Conservation (phyloP, 164 flowering plant species). For the Berberis vulgaris region DNA sequence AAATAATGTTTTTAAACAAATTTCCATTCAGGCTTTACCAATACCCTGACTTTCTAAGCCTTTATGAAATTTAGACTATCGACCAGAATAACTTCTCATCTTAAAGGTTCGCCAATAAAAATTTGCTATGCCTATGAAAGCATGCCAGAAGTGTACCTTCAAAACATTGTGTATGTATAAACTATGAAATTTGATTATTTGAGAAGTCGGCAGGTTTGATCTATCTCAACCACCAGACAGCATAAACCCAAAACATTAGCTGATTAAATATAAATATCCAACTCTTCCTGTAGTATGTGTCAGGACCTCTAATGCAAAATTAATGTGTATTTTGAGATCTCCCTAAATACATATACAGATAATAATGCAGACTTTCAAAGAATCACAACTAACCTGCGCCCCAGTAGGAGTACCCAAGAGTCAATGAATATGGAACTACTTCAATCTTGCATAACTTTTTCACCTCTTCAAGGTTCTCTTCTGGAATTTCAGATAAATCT, state of each 20-base stretch:
- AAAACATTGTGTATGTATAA: too few species aligned
- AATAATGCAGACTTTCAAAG: background rate
- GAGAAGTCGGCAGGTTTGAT: background rate
- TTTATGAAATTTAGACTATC: too few species aligned
- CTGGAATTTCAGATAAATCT: constrained; percentile 84
- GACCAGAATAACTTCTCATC: too few species aligned
- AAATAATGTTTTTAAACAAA: too few species aligned
- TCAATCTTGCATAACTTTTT: constrained; percentile 57
- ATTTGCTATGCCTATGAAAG: too few species aligned
- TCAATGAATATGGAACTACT: constrained; percentile 73
- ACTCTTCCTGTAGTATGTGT: background rate
- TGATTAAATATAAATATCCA: background rate
- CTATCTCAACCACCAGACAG: background rate
- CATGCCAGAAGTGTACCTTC: too few species aligned
- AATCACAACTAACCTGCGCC: constrained; percentile 53
- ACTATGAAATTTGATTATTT: too few species aligned
- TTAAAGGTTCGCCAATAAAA: too few species aligned
- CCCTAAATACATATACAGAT: background rate
- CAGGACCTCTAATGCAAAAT: too few species aligned
- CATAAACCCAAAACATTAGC: background rate
- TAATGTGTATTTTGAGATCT: background rate
- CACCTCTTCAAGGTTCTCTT: constrained; percentile 48
- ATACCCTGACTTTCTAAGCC: too few species aligned
- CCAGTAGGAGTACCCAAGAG: constrained; percentile 97
- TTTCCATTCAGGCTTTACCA: too few species aligned